phyloP scores from a whole-genome alignment of 768 basidiomycete species.

The Kwoniella heveanensis region DNA sequence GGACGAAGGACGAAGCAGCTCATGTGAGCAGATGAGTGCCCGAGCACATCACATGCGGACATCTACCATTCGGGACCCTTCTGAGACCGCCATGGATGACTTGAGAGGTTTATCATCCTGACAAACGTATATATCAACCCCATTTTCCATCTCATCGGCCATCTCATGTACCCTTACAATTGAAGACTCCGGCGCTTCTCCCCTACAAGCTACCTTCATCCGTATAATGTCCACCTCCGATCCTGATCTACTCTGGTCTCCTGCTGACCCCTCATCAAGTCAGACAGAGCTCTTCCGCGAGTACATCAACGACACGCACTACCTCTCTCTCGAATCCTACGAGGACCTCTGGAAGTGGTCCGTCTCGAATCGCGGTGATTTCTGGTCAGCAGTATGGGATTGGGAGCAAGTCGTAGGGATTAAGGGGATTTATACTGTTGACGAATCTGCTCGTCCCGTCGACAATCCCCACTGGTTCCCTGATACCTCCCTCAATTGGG shows the following conservation, averaged over 20 bases:
- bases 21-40: constrained; percentile 3
- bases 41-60: too few relatives aligned
- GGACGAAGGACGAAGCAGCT: too few relatives aligned
- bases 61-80: too few relatives aligned
- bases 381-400: constrained; percentile 79
- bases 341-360: constrained; percentile 72
- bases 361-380: constrained; percentile 63
- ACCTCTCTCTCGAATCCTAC: constrained; percentile 62
- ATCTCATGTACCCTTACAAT: too few relatives aligned
- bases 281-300: constrained; percentile 43
- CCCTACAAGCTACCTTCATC: too few relatives aligned
- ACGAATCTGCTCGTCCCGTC: constrained; percentile 62
- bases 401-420: constrained; percentile 64
- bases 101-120: too few relatives aligned
- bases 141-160: too few relatives aligned
- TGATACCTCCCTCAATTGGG: constrained; percentile 72
- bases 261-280: constrained; percentile 27
- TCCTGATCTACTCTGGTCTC: constrained; percentile 32
- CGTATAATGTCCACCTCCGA: background rate
- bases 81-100: too few relatives aligned
- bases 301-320: constrained; percentile 61
- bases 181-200: too few relatives aligned
- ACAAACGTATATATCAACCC: background rate
- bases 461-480: constrained; percentile 73
- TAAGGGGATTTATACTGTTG: constrained; percentile 61